A percentile compares a stretch with the other conserved stretches of the same genome.
These are phyloP conservation scores for Nannochloropsis gaditana DNA, from an alignment of 108 stramenopile species.

Conservation along the genomic window DNA sequence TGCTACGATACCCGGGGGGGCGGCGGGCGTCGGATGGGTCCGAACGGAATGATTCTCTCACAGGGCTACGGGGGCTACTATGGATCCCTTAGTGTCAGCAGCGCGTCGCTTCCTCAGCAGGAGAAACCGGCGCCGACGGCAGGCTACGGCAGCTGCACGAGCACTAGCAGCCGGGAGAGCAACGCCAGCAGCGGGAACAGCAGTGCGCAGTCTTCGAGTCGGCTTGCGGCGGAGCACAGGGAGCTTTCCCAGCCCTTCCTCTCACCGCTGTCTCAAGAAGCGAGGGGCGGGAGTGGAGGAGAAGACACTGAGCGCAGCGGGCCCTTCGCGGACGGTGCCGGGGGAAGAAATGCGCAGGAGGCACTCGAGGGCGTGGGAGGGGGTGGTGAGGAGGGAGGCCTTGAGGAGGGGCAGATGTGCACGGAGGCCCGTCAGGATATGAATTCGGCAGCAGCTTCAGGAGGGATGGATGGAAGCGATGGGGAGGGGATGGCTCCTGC, in stretches of 20 bases:
- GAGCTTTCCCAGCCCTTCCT: too few relatives aligned
- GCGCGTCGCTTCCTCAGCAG: background rate
- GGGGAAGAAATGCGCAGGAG: background rate
- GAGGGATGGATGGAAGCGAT: background rate
- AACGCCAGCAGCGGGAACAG: background rate
- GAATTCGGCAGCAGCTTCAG: too few relatives aligned
- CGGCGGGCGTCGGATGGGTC: background rate
- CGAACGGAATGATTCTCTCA: background rate
- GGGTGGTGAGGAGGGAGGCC: background rate
- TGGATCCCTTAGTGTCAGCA: background rate
- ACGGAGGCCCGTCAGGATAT: too few relatives aligned
- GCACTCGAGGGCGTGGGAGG: background rate
- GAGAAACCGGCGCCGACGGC: background rate
- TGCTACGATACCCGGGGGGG: background rate
- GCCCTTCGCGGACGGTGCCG: background rate
- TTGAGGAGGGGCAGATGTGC: background rate
- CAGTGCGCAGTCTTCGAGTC: background rate
- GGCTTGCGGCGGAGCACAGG: too few relatives aligned
- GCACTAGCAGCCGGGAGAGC: background rate
- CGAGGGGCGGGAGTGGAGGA: background rate
- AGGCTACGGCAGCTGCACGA: background rate
- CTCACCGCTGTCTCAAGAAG: background rate
- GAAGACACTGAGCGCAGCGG: background rate
- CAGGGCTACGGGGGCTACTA: background rate
- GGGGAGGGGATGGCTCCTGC: background rate